A percentile compares a stretch with the other conserved stretches of the same genome.
These are phyloP conservation scores for Orbilia ellipsospora DNA, from an alignment of 2,329 filamentous ascomycete species.

Conservation along the genomic window DNA sequence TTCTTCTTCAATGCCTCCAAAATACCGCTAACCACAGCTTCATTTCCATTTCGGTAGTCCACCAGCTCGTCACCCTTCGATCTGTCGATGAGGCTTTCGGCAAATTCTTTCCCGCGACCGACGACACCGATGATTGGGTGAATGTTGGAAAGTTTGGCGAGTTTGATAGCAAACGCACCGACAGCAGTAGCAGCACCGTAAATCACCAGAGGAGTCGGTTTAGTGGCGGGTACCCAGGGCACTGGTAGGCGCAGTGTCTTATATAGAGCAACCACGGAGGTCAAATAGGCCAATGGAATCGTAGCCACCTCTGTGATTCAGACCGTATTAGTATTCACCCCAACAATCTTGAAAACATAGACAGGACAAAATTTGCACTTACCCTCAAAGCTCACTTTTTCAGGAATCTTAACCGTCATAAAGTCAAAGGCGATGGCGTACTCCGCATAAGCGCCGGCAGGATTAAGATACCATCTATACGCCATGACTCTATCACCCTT, in stretches of 20 bases:
- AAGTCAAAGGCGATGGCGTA: constrained; percentile 67
- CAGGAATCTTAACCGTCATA: constrained; percentile 70
- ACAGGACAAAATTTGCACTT: constrained; percentile 16
- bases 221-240: constrained; percentile 65
- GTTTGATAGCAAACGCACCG: constrained; percentile 70
- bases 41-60: constrained; percentile 71
- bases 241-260: constrained; percentile 65
- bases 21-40: constrained; percentile 64
- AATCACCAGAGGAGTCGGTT: constrained; percentile 48
- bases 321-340: neutral
- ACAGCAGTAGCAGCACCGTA: constrained; percentile 70
- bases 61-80: constrained; percentile 70
- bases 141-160: constrained; percentile 69
- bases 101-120: constrained; percentile 67
- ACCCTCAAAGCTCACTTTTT: constrained; percentile 67
- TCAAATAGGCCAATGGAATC: constrained; percentile 65
- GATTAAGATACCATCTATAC: constrained; percentile 61
- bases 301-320: constrained; percentile 62
- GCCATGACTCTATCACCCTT: constrained; percentile 66
- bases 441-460: constrained; percentile 58
- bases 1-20: constrained; percentile 62
- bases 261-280: constrained; percentile 66
- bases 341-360: too few relatives aligned
- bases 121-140: constrained; percentile 73
- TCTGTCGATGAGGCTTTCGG: constrained; percentile 67